phyloP scores from a whole-genome alignment of 1,139 yeast species.

The Geotrichum carabidarum region DNA sequence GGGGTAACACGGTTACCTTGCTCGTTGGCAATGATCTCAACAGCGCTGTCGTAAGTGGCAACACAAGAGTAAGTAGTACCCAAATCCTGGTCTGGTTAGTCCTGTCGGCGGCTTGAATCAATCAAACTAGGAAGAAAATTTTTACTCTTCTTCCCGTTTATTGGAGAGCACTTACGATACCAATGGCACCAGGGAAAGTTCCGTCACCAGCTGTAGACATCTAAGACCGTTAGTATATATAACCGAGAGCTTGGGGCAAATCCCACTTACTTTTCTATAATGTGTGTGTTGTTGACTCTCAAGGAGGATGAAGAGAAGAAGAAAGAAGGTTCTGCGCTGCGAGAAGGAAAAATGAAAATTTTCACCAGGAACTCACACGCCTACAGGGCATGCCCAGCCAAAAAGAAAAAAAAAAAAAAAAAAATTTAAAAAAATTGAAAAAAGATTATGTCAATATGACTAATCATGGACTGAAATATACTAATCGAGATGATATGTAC shows the following conservation, averaged over 20 bases:
- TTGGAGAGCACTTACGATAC: slow-evolving; percentile 49
- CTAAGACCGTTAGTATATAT: not conserved
- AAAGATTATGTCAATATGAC: too few species aligned
- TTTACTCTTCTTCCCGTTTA: not conserved
- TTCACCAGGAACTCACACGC: not conserved
- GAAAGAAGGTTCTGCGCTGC: not conserved
- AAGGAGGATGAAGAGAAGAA: slow-evolving; percentile 9
- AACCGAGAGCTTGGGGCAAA: not conserved
- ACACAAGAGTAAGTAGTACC: slow-evolving; percentile 91
- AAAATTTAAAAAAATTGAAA: not conserved
- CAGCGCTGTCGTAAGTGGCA: slow-evolving; percentile 77
- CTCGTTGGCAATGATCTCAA: slow-evolving; percentile 92
- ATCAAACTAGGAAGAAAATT: not conserved
- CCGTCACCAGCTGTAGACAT: slow-evolving; percentile 52
- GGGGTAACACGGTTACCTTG: slow-evolving; percentile 99
- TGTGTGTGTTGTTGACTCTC: slow-evolving; percentile 7
- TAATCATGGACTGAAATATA: not conserved
- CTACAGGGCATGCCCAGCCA: too few species aligned
- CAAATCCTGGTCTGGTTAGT: slow-evolving; percentile 30
- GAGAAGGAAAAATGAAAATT: slow-evolving; percentile 2
- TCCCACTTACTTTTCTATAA: not conserved
- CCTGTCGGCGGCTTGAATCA: slow-evolving; percentile 37
- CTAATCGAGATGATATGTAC: not conserved
- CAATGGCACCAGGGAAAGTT: slow-evolving; percentile 99
- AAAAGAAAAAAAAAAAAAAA: too few species aligned